Evolutionary conservation across 2,329 filamentous ascomycete species (phyloP), one percentile per base, ranked within the genome.

Genomic region (Byssoonygena ceratinophila): DNA sequence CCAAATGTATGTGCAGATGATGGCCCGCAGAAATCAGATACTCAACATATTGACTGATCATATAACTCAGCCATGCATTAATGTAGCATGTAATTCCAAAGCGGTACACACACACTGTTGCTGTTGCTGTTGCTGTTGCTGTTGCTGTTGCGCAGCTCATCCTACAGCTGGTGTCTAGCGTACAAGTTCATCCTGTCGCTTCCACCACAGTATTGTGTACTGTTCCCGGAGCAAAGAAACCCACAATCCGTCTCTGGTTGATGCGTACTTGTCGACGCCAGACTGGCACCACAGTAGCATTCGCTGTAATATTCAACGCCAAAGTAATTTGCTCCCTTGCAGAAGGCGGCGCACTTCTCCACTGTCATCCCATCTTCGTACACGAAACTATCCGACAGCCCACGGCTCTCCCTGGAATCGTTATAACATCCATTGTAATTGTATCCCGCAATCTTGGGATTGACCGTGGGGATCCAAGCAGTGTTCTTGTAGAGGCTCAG

Each of bases 231-330:
- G 39, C 52, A 56, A 25, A 56, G 43, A 16, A 54, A 54, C 27
- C 51, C 39, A 32, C 54, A 56, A n/a, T 49, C 54, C 6, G 25
- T 32, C 22, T 56, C 54, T 14, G 54, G 34, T 25, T 56, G 32
- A 14, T 44, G 23, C 23, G 47, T 46, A 39, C 54, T 56, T 4
- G 7, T 44, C 9, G 46, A 9, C n/a, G 47, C 51, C 14, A 54
- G n/a, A 25, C 16, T 46, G 14, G 46, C 51, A 20, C 54, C 54
- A 22, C 54, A 56, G 29, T 48, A 56, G 20, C 54, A 56, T 25
- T 56, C 54, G 39, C 54, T 56, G 44, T 29, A 54, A 41, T 56
- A 56, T 29, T 56, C 54, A 18, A 47, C 47, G 1, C 54, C 52
- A 32, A 56, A 56, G 29, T 48, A 56, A 14, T 48, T 48, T 11